These are phyloP conservation scores for Stemphylium vesicarium DNA, from an alignment of 2,329 filamentous ascomycete species.

Conservation along the genomic window DNA sequence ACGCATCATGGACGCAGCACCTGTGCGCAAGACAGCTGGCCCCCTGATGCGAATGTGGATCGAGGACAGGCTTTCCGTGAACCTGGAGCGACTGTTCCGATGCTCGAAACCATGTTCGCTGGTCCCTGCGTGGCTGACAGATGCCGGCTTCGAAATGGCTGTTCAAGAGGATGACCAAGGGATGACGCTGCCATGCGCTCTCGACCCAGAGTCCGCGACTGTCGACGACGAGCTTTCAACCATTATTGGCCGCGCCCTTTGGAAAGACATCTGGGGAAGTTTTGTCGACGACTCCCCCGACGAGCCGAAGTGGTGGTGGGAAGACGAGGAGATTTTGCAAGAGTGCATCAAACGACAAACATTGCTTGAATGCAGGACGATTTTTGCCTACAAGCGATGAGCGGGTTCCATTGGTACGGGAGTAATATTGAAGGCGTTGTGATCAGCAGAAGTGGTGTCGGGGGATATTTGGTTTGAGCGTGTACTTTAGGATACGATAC, in stretches of 20 bases:
- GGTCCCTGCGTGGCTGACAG: conserved; percentile 65
- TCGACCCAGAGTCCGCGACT: conserved; percentile 23
- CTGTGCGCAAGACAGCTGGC: conserved; percentile 62
- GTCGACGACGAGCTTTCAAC: conserved; percentile 42
- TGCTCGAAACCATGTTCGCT: conserved; percentile 65
- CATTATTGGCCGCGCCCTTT: conserved; percentile 44
- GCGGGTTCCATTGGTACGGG: background rate
- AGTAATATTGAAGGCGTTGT: background rate
- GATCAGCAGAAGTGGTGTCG: background rate
- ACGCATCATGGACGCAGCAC: conserved; percentile 68
- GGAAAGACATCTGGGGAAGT: conserved; percentile 48
- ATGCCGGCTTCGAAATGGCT: conserved; percentile 56
- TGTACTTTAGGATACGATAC: conserved; percentile 12
- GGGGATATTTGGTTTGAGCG: background rate
- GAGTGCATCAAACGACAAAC: conserved; percentile 47
- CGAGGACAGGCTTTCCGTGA: conserved; percentile 64
- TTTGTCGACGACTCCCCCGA: conserved; percentile 42
- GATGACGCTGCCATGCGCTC: conserved; percentile 41
- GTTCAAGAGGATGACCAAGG: conserved; percentile 27
- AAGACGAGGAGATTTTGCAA: conserved; percentile 44
- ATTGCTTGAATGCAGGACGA: conserved; percentile 46
- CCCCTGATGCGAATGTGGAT: conserved; percentile 67
- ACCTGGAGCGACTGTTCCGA: conserved; percentile 64
- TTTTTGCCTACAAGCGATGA: conserved; percentile 44
- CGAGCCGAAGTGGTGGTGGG: conserved; percentile 49